These are phyloP conservation scores for Daucus carota DNA, from an alignment of 129 eudicot species.

Conservation along the genomic window DNA sequence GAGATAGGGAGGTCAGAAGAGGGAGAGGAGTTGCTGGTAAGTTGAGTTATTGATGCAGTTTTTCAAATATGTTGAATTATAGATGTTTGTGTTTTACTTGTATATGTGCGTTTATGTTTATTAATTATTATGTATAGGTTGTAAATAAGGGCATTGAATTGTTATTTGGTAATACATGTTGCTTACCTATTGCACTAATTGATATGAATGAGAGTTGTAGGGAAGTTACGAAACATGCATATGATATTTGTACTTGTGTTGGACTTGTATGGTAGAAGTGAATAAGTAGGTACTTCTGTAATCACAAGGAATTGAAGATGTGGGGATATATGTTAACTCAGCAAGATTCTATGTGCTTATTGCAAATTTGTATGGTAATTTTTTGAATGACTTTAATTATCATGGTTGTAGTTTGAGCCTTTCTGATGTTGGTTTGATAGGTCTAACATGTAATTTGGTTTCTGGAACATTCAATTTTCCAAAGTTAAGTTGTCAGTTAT, in stretches of 20 bases:
- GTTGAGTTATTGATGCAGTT: constrained; percentile 26
- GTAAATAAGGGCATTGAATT: not conserved
- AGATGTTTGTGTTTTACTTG: not conserved
- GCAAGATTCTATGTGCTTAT: not conserved
- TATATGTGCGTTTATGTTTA: not conserved
- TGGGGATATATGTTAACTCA: not conserved
- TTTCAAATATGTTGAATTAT: not conserved
- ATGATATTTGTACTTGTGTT: no score
- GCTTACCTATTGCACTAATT: no score
- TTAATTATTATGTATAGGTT: not conserved
- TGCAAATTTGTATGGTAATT: no score
- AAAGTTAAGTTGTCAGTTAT: no score
- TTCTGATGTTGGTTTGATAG: not conserved
- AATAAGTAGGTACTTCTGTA: no score
- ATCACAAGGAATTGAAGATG: not conserved
- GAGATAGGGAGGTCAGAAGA: constrained; percentile 45
- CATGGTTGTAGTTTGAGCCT: no score
- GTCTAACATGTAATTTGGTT: not conserved
- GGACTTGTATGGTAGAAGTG: no score
- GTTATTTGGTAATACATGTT: no score
- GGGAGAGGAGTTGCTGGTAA: constrained; percentile 57
- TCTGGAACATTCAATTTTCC: not conserved
- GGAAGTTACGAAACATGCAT: no score
- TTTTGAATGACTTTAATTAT: not conserved
- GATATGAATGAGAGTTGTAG: no score